phyloP scores from a whole-genome alignment of 768 basidiomycete genomes.

The Amanita exitialis region DNA sequence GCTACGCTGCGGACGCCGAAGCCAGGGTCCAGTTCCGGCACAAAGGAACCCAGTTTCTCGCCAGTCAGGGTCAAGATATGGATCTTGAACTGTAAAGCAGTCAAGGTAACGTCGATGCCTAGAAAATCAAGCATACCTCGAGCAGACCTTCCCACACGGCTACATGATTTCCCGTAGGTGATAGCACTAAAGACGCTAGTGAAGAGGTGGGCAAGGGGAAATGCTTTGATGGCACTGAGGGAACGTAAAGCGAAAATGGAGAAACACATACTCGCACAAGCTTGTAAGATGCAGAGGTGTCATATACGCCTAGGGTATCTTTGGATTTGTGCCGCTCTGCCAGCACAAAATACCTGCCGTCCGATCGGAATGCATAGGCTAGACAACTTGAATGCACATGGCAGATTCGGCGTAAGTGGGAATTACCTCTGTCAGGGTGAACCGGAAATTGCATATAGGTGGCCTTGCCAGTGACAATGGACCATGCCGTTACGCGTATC shows the following conservation, averaged over 20 bases:
- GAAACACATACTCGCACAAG: constrained; percentile 51
- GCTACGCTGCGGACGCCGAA: constrained; percentile 69
- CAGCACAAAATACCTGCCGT: constrained; percentile 76
- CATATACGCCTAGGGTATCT: constrained; percentile 82
- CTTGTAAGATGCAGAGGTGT: constrained; percentile 57
- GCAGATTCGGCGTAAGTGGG: background rate
- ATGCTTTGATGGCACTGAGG: constrained; percentile 39
- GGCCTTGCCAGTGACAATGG: constrained; percentile 61
- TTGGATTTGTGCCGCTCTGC: constrained; percentile 88
- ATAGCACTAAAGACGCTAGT: constrained; percentile 60
- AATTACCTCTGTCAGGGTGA: constrained; percentile 66
- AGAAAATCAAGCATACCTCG: constrained; percentile 39
- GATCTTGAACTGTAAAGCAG: constrained; percentile 56
- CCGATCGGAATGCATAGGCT: constrained; percentile 74
- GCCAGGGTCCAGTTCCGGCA: constrained; percentile 68
- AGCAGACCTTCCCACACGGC: constrained; percentile 80
- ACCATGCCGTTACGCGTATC: constrained; percentile 86
- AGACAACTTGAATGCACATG: background rate
- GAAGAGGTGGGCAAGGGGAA: constrained; percentile 72
- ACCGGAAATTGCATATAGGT: constrained; percentile 82
- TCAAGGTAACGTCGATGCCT: background rate
- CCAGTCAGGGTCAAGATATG: constrained; percentile 61
- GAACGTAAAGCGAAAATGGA: background rate
- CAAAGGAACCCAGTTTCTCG: constrained; percentile 52
- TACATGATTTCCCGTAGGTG: constrained; percentile 66